These are phyloP conservation scores for Boletus vinaceobasis DNA, from an alignment of 768 basidiomycete species.

Conservation along the genomic window DNA sequence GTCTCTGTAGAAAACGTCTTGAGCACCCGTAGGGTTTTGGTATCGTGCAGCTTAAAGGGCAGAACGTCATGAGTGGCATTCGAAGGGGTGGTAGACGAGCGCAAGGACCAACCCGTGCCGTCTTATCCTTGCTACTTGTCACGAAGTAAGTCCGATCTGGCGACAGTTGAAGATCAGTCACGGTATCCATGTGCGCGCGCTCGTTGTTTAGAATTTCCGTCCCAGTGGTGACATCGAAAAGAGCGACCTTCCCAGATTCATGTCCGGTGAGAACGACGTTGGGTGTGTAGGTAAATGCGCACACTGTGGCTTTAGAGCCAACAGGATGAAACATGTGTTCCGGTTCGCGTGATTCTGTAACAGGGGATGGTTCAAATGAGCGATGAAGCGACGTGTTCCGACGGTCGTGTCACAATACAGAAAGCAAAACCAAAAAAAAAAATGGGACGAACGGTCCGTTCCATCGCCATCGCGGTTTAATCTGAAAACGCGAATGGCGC, in stretches of 20 bases:
- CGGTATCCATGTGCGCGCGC: constrained; percentile 79
- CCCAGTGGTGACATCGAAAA: constrained; percentile 86
- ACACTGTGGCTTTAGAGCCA: constrained; percentile 96
- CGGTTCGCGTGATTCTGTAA: constrained; percentile 72
- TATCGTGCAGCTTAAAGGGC: constrained; percentile 71
- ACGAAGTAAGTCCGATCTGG: constrained; percentile 92
- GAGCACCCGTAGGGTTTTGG: constrained; percentile 82
- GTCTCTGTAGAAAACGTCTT: constrained; percentile 94
- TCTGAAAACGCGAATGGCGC: constrained; percentile 86
- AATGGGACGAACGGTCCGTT: constrained; percentile 61
- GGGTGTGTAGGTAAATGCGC: constrained; percentile 79
- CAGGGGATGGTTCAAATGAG: background rate
- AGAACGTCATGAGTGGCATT: background rate
- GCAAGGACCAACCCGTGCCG: constrained; percentile 65
- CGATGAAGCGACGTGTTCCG: background rate
- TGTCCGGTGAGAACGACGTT: constrained; percentile 89
- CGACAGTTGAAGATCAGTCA: constrained; percentile 91
- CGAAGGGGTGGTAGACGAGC: background rate
- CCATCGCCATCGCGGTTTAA: constrained; percentile 84
- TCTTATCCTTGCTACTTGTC: constrained; percentile 96
- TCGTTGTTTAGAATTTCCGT: constrained; percentile 83
- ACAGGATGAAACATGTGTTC: constrained; percentile 77
- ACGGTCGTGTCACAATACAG: background rate
- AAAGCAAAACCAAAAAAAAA: background rate
- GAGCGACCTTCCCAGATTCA: constrained; percentile 91